Percentiles rank a stretch among this genome's conserved stretches.
These are phyloP conservation scores for Myrmaecium sp. DNA, from an alignment of 2,329 filamentous ascomycete genomes.

Conservation along the genomic window DNA sequence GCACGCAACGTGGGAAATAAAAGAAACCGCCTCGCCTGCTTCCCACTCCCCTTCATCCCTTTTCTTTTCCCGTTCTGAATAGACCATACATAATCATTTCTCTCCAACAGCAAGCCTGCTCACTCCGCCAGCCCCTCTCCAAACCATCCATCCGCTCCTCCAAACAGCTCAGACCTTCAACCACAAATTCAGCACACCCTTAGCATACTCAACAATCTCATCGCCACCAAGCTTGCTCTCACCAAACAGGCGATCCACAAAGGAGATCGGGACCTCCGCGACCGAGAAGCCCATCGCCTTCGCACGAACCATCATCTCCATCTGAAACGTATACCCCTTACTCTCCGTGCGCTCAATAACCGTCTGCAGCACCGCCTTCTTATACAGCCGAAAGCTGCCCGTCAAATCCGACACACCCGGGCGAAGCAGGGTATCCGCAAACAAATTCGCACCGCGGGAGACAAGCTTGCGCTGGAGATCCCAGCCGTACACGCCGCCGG, in stretches of 20 bases:
- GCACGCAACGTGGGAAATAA: too few species aligned
- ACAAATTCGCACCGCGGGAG: constrained; percentile 77
- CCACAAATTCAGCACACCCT: constrained; percentile 37
- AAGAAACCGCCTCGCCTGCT: too few species aligned
- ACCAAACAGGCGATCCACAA: constrained; percentile 89
- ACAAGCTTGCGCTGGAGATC: constrained; percentile 69
- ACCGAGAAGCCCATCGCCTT: constrained; percentile 93
- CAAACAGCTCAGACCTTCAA: constrained; percentile 31
- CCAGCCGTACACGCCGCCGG: constrained; percentile 84
- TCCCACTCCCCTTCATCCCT: too few species aligned
- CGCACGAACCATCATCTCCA: constrained; percentile 97
- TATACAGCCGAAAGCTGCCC: constrained; percentile 87
- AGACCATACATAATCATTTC: too few species aligned
- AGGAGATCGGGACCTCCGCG: constrained; percentile 87
- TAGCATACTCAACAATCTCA: constrained; percentile 93
- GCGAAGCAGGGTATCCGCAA: constrained; percentile 83
- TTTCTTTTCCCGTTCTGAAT: too few species aligned
- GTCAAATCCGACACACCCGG: constrained; percentile 93
- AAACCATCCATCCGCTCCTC: neutral
- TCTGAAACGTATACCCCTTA: constrained; percentile 98
- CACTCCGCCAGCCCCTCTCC: neutral
- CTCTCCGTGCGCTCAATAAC: constrained; percentile 83
- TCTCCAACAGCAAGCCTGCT: too few species aligned
- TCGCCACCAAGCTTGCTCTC: constrained; percentile 88
- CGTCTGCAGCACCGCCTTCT: constrained; percentile 74